These are phyloP conservation scores for Conoideocrella luteorostrata DNA, from an alignment of 2,329 filamentous ascomycete genomes.

Conservation along the genomic window DNA sequence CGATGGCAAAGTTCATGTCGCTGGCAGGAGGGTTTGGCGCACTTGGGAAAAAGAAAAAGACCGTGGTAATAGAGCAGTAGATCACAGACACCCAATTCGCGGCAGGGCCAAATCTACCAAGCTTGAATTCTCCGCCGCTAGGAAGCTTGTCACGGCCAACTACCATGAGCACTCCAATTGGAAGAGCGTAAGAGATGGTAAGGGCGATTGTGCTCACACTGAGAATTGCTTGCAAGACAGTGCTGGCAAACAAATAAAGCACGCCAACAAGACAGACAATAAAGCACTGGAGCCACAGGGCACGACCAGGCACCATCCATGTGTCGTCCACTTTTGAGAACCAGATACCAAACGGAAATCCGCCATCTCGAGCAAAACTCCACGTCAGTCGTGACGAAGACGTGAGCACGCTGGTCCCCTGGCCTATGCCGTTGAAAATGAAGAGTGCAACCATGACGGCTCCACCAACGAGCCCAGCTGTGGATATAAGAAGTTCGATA, in stretches of 20 bases:
- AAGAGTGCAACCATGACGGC: constrained; percentile 43
- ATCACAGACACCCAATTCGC: constrained; percentile 43
- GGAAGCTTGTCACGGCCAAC: constrained; percentile 48
- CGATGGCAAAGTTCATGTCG: constrained; percentile 55
- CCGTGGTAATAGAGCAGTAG: constrained; percentile 44
- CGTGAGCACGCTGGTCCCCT: constrained; percentile 45
- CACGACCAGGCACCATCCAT: constrained; percentile 47
- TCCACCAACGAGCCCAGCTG: constrained; percentile 29
- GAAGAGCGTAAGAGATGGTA: constrained; percentile 43
- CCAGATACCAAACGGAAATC: constrained; percentile 38
- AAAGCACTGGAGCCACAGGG: constrained; percentile 46
- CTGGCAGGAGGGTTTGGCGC: constrained; percentile 34
- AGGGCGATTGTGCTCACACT: constrained; percentile 51
- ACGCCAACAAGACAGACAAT: constrained; percentile 40
- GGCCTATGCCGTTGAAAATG: constrained; percentile 48
- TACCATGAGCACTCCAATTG: constrained; percentile 40
- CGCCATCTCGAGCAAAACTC: constrained; percentile 49
- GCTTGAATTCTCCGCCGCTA: constrained; percentile 32
- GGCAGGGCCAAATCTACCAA: constrained; percentile 38
- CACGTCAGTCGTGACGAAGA: constrained; percentile 46
- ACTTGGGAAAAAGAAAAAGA: constrained; percentile 50
- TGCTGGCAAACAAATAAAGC: constrained; percentile 47
- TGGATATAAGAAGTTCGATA: constrained; percentile 38
- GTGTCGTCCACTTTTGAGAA: constrained; percentile 34
- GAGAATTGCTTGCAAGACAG: constrained; percentile 46